Evolutionary conservation across 2,329 filamentous ascomycete genomes (phyloP), one percentile per base, ranked within the genome.

Genomic region (Ceratocystis diversiconidia): DNA sequence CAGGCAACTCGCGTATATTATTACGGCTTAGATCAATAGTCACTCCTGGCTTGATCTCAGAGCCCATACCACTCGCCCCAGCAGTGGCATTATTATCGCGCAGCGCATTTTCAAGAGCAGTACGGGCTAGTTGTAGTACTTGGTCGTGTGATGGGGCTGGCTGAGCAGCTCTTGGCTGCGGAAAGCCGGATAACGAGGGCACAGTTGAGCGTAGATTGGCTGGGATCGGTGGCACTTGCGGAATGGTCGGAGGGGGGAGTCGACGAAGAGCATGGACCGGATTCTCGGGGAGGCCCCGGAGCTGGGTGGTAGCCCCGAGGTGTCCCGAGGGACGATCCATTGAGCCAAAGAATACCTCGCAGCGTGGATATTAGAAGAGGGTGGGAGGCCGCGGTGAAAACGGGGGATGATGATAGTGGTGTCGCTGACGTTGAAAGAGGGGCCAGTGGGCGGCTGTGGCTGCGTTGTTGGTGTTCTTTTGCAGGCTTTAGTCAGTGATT

Each of bases 1-100:
- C 85, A 0, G 87, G 87, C 65, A 90, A 75, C 69, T 80, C 82
- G 70, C 84, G 81, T 57, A 92, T 90, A 71, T 84, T 85, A 75
- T 86, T 87, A 71, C 88, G 85, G 74, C 88, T 89, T 69, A 92
- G 75, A 74, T 92, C 87, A 70, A 92, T 86, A 41, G 89, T 92
- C 67, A 90, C 83, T 67, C 89, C 88, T 0, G 85, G 84, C 72
- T 85, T 84, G 60, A 86, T 76, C 57, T 82, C 83, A 19, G 65
- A 50, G 72, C 80, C 84, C 69, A 83, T 79, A 68, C 80, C 79
- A 68, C 79, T 81, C 55, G 80, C 81, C 69, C 85, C 83, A 64
- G 82, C 82, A 10, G 78, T 82, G 70, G 80, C 79, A 69, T 87
- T 85, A 69, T 87, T 85, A 72, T 86, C 86, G 70, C 85, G 80